These are phyloP conservation scores for Eimeria mitis DNA, from an alignment of 169 alveolate species.

Conservation along the genomic window DNA sequence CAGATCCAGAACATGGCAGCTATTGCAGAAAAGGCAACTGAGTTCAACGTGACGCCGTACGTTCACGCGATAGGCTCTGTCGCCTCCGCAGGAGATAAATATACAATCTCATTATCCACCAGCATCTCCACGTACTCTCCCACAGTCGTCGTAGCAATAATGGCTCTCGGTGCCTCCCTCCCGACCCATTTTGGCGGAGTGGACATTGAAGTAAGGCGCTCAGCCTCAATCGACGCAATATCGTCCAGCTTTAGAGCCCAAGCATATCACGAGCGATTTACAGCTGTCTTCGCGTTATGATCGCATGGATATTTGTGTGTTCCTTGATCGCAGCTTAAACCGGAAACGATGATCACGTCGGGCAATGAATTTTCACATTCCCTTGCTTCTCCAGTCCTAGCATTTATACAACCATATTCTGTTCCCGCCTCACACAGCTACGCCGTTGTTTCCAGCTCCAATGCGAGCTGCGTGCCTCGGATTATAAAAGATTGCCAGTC, in stretches of 20 bases:
- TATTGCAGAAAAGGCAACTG: conserved; percentile 15
- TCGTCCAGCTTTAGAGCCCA: not conserved
- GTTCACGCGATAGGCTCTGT: not conserved
- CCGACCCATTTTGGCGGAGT: conserved; percentile 31
- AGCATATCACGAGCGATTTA: not conserved
- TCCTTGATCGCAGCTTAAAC: conserved; percentile 2
- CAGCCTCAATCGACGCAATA: not conserved
- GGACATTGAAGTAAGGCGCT: conserved; percentile 27
- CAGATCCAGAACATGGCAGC: conserved; percentile 59
- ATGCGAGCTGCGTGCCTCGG: not conserved
- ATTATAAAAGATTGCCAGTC: not conserved
- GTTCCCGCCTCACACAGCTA: not conserved
- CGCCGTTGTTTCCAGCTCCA: not conserved
- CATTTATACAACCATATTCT: conserved; percentile 49
- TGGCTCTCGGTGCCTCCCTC: conserved; percentile 22
- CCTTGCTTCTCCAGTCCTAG: conserved; percentile 23
- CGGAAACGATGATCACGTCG: not conserved
- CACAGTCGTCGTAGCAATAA: not conserved
- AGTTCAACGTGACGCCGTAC: conserved; percentile 19
- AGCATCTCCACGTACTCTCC: not conserved
- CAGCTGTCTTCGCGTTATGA: not conserved
- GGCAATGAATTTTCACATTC: conserved; percentile 9
- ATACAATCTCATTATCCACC: not conserved
- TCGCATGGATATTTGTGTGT: not conserved
- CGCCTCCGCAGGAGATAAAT: not conserved